These are phyloP conservation scores for Ramalina intermedia DNA, from an alignment of 495 filamentous ascomycete species.

Conservation along the genomic window DNA sequence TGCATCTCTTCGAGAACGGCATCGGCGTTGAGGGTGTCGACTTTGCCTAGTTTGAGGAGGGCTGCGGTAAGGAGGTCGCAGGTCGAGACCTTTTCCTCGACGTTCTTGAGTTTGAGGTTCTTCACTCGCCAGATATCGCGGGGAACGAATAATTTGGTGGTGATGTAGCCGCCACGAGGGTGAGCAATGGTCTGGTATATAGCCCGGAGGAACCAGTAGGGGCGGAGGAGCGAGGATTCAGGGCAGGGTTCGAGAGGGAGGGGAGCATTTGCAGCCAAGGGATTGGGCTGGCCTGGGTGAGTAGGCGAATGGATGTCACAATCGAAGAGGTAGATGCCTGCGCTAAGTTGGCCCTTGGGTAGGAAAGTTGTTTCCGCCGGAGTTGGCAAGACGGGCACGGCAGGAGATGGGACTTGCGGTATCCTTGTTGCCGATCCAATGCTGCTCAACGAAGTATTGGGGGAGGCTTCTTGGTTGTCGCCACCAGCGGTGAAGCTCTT, in stretches of 20 bases:
- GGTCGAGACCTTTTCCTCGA: constrained; percentile 91
- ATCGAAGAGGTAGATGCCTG: constrained; percentile 73
- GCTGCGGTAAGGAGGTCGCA: constrained; percentile 89
- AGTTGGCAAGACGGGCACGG: constrained; percentile 54
- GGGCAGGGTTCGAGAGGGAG: constrained; percentile 83
- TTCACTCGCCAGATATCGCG: constrained; percentile 89
- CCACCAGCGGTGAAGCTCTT: constrained; percentile 62
- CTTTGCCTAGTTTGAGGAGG: constrained; percentile 62
- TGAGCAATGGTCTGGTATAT: constrained; percentile 87
- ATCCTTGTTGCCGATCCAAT: constrained; percentile 44
- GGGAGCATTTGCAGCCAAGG: constrained; percentile 42
- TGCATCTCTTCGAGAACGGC: constrained; percentile 94
- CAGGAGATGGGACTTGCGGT: constrained; percentile 29
- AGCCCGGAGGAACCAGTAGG: constrained; percentile 92
- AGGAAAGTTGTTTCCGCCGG: constrained; percentile 46
- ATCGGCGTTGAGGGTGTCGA: constrained; percentile 80
- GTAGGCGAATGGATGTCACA: constrained; percentile 65
- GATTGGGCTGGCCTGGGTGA: constrained; percentile 51
- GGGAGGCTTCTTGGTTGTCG: constrained; percentile 52
- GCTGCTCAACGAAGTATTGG: constrained; percentile 57
- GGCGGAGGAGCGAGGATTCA: constrained; percentile 66
- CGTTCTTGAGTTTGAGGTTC: constrained; percentile 73
- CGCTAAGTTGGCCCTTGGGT: constrained; percentile 38
- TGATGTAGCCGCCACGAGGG: constrained; percentile 81
- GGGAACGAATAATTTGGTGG: constrained; percentile 79